Evolutionary conservation across 2,329 filamentous ascomycete species (phyloP).

Genomic region (Trichoderma hamatum): DNA sequence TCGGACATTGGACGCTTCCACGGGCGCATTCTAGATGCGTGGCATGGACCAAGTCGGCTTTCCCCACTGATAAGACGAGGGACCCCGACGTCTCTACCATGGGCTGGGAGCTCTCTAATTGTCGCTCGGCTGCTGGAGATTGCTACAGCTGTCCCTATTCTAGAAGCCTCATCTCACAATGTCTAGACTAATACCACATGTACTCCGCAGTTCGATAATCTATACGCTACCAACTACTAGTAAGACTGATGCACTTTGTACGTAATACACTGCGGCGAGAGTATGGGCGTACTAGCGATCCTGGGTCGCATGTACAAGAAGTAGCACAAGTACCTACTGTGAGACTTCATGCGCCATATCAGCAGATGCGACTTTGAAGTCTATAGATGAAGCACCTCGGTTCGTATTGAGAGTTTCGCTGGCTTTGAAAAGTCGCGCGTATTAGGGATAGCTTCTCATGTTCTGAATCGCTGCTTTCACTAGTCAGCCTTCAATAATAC

Average conservation of each 20-base stretch:
- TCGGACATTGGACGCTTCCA: slow-evolving; percentile 13
- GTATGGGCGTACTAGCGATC: background rate
- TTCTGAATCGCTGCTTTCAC: background rate
- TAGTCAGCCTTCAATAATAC: background rate
- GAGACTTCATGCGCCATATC: slow-evolving; percentile 7
- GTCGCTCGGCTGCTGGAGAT: background rate
- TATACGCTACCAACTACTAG: background rate
- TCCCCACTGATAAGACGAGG: slow-evolving; percentile 7
- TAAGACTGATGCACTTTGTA: background rate
- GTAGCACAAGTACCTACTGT: background rate
- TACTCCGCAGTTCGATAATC: background rate
- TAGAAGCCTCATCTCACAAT: background rate
- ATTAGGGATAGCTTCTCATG: background rate
- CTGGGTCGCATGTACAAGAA: background rate
- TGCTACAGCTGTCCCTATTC: slow-evolving; percentile 16
- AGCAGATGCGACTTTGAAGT: slow-evolving; percentile 3
- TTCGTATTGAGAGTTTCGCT: background rate
- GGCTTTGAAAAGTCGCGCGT: background rate
- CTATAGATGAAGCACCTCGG: slow-evolving; percentile 3
- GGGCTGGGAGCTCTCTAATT: background rate
- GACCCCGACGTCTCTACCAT: background rate
- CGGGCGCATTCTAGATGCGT: slow-evolving; percentile 13
- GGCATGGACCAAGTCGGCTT: slow-evolving; percentile 4
- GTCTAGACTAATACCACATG: background rate
- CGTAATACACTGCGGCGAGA: background rate